Percentiles rank a stretch among this genome's conserved stretches.
phyloP scores from a whole-genome alignment of 2,329 filamentous ascomycete genomes.

The Xylaria hypoxylon region DNA sequence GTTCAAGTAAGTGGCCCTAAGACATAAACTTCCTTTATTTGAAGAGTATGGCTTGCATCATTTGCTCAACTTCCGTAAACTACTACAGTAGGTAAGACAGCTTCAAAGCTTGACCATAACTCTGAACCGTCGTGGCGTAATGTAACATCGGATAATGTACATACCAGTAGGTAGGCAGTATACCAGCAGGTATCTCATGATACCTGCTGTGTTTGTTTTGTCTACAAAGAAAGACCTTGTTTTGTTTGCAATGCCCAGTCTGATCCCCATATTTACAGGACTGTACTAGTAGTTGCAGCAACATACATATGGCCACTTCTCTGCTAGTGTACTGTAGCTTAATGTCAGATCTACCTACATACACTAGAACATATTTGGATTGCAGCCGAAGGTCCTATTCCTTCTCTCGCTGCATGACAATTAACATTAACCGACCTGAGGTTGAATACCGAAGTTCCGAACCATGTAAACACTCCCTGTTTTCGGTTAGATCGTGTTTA shows the following conservation, averaged over 20 bases:
- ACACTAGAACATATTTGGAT: no score
- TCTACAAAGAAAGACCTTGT: background rate
- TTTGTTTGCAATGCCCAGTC: background rate
- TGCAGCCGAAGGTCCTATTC: background rate
- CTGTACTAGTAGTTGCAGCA: background rate
- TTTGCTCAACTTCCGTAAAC: background rate
- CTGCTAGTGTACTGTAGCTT: background rate
- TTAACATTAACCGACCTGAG: slow-evolving; percentile 14
- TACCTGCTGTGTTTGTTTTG: no score
- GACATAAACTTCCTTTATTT: background rate
- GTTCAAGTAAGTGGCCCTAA: background rate
- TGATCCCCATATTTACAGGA: background rate
- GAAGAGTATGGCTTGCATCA: no score
- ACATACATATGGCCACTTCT: background rate
- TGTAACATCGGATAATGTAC: slow-evolving; percentile 6
- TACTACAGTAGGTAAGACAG: no score
- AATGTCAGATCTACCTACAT: background rate
- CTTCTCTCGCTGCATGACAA: slow-evolving; percentile 2
- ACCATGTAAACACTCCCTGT: slow-evolving; percentile 2
- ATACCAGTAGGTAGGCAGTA: background rate
- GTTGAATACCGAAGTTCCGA: slow-evolving; percentile 11
- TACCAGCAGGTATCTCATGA: no score
- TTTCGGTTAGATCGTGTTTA: background rate
- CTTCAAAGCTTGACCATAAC: slow-evolving; percentile 4
- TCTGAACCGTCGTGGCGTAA: slow-evolving; percentile 1